These are phyloP conservation scores for Aspergillus hiratsukae DNA, from an alignment of 2,329 filamentous ascomycete genomes.

Conservation along the genomic window DNA sequence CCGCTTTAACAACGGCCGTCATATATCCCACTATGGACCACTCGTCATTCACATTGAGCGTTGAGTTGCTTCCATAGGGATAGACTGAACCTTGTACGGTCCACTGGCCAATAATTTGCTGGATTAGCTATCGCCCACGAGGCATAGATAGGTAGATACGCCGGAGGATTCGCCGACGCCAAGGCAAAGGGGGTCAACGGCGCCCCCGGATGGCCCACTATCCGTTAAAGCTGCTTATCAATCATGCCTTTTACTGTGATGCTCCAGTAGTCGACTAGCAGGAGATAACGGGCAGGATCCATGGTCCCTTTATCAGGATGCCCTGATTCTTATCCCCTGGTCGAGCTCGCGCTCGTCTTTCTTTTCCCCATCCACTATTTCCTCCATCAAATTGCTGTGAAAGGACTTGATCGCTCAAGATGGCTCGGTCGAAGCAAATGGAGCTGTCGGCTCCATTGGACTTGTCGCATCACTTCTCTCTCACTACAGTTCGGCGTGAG, in stretches of 20 bases:
- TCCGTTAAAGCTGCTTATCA: not conserved
- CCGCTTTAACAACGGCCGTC: too few species aligned
- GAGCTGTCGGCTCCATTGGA: slow-evolving; percentile 55
- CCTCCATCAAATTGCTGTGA: not conserved
- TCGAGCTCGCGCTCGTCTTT: not conserved
- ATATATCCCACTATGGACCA: too few species aligned
- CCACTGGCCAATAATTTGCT: not conserved
- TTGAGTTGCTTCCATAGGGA: too few species aligned
- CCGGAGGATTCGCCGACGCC: not conserved
- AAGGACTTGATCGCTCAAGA: not conserved
- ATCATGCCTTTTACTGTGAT: not conserved
- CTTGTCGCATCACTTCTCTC: slow-evolving; percentile 73
- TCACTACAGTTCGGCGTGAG: slow-evolving; percentile 60
- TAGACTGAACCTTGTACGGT: not conserved
- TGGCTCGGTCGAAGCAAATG: not conserved
- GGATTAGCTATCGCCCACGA: not conserved
- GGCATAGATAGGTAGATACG: too few species aligned
- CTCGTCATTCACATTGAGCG: not conserved
- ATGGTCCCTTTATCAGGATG: not conserved
- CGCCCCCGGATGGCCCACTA: not conserved
- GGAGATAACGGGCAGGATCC: not conserved
- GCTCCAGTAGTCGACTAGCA: not conserved
- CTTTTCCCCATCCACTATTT: not conserved
- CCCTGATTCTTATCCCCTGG: not conserved
- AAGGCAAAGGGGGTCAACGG: not conserved